Evolutionary conservation across 106 monocot species (phyloP), one percentile per base, ranked within the genome.

Genomic region (Phalaenopsis aphrodite): DNA sequence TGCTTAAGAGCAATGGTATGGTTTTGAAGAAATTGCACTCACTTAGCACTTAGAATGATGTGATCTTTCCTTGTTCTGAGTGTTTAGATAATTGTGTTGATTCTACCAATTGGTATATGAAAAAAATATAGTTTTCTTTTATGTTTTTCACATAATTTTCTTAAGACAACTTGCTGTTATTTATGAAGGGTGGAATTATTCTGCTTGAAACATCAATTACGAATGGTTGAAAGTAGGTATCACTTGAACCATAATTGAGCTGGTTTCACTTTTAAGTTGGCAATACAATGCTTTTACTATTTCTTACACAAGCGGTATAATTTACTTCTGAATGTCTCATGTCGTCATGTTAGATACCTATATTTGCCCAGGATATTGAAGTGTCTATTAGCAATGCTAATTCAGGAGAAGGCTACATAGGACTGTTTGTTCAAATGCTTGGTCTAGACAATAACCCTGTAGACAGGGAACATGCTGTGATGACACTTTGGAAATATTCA

Each of bases 351-450:
- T 42, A 43, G 42, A 24, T 15, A 3, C 56, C 56, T 24, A 39
- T 80, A 12, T 77, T 77, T 42, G 42, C 37, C 82, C 80, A 93
- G 93, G 88, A 87, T 41, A 78, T 71, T 69, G 83, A 78, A 42
- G 30, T 18, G 5, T 45, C 73, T 4, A 77, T 42, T 19, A 74
- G 36, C n/a, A 74, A 43, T 57, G 30, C 42, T 77, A 82, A 49
- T 72, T 81, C 83, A 46, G 86, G 84, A 37, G 85, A 86, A 41
- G 86, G 90, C 4, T 91, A 95, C 78, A 52, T 95, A 73, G 92
- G 87, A 77, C 78, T 95, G 78, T 95, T 93, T 82, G 87, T 93
- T 77, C 82, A 86, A 72, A 93, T 93, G 95, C 93, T 95, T 69
- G 92, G 90, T 38, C 81, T 91, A 58, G 86, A 92, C 80, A 95